Base-by-base conservation (phyloP, 140 eudicot species). In the Senecio squalidus region DNA sequence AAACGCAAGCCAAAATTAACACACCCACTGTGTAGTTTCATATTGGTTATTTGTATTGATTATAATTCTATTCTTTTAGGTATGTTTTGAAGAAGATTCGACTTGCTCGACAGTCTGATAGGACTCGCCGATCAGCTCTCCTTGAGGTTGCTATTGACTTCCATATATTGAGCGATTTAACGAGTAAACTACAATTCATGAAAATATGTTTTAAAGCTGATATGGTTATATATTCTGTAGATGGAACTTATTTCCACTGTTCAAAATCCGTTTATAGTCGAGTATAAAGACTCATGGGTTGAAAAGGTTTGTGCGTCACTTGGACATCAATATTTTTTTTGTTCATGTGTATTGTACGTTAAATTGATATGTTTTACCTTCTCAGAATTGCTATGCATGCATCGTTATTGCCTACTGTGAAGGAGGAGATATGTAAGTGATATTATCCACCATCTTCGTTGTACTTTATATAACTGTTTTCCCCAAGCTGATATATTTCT, bases 201-300 rank as follows among this genome's bases (percentile, higher is more conserved):
- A 41, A 28, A 20, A 18, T 14, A 22, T 39, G 27, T 33, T 14
- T 8, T 15, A 27, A 48, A 45, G 36, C 58, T 62, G 53, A 39
- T 15, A 47, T 56, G 43, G 28, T 62, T 45, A 20, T 52, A 24
- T 64, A 9, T 26, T 51, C 57, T 78, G 71, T 88, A 93, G 99
- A 88, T 88, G 95, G 99, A 88, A 67, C 96, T 93, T 55, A 84
- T 93, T 59, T 82, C 99, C 13, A 77, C 67, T 25, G 92, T 78
- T 53, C 80, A 67, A 65, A 82, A 82, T 55, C 96, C 99, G 48
- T 93, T 66, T 62, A 85, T 93, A 48, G 95, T 93, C 39, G 99
- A 88, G 84, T 84, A 88, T 74, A 93, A 88, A 80, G 99, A 93
- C 69, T 88, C 99, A 43, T 93, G 99, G 99, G 99, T 93, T 38